Evolutionary conservation across 2,329 filamentous ascomycete species (phyloP).

Genomic region (Stemphylium beticola): DNA sequence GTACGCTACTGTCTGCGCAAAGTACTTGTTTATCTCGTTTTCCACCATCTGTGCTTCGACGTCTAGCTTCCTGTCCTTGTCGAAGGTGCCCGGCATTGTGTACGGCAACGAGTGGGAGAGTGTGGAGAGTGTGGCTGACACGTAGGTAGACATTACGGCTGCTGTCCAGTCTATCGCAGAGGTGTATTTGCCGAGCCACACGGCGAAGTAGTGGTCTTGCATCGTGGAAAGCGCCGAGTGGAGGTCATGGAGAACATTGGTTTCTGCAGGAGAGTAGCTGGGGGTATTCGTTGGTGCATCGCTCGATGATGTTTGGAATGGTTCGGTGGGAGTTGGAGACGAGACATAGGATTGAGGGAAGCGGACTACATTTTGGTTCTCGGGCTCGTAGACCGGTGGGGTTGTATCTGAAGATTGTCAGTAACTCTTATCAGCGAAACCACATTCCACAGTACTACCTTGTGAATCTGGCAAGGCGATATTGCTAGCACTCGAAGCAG

Average conservation of each 20-base stretch:
- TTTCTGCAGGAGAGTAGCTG: conserved; percentile 3
- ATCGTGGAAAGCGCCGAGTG: conserved; percentile 71
- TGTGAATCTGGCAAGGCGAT: not conserved
- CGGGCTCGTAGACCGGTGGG: conserved; percentile 18
- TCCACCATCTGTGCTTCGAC: conserved; percentile 62
- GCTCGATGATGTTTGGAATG: not conserved
- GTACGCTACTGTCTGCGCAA: conserved; percentile 75
- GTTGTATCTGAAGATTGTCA: conserved; percentile 13
- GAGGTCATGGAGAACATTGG: conserved; percentile 43
- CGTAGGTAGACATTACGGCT: conserved; percentile 80
- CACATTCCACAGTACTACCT: conserved; percentile 11
- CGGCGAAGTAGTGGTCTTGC: conserved; percentile 78
- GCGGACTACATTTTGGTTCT: conserved; percentile 19
- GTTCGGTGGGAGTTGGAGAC: not conserved
- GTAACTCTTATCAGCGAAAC: not conserved
- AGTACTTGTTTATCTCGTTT: conserved; percentile 84
- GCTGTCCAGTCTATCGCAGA: conserved; percentile 91
- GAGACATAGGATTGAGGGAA: not conserved
- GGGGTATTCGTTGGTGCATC: not conserved
- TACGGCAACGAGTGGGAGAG: conserved; percentile 67
- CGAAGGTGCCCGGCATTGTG: conserved; percentile 46
- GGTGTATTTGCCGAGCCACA: conserved; percentile 83
- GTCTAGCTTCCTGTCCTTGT: conserved; percentile 34
- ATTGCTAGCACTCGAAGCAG: conserved; percentile 10
- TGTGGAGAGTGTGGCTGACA: conserved; percentile 75